phyloP scores from a whole-genome alignment of 352 stramenopile genomes.

The Pythium guiyangense region DNA sequence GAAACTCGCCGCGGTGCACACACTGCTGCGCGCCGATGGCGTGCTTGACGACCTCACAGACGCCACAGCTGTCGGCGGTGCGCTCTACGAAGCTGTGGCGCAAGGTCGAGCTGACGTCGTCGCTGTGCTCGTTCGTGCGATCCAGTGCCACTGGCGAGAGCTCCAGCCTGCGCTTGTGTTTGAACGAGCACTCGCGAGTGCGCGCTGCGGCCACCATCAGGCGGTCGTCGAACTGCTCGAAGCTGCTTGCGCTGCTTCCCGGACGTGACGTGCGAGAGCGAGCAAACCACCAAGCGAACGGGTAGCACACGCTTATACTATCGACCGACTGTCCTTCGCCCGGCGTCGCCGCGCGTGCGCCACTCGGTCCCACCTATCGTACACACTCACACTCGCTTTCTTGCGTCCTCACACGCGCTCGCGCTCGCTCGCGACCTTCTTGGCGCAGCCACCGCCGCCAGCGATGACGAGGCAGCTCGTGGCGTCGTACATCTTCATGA shows the following conservation, averaged over 20 bases:
- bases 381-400: neutral
- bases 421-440: too few relatives aligned
- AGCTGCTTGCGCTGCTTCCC: too few relatives aligned
- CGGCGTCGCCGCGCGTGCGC: too few relatives aligned
- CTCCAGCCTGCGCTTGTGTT: neutral
- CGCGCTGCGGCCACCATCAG: neutral
- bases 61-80: neutral
- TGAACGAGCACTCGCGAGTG: neutral
- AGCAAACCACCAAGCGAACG: neutral
- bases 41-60: neutral
- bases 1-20: neutral
- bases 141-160: neutral
- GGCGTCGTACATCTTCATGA: conserved; percentile 19
- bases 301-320: neutral
- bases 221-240: neutral
- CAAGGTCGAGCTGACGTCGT: conserved; percentile 1
- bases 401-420: neutral
- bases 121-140: neutral
- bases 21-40: neutral
- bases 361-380: neutral
- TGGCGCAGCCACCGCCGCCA: conserved; percentile 14
- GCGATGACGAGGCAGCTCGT: conserved; percentile 21
- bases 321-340: neutral
- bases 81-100: neutral
- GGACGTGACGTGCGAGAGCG: too few relatives aligned